Percentiles rank a stretch among this genome's conserved stretches.
Evolutionary conservation across 352 stramenopile genomes (phyloP).

Genomic region (Elongisporangium prolatum): DNA sequence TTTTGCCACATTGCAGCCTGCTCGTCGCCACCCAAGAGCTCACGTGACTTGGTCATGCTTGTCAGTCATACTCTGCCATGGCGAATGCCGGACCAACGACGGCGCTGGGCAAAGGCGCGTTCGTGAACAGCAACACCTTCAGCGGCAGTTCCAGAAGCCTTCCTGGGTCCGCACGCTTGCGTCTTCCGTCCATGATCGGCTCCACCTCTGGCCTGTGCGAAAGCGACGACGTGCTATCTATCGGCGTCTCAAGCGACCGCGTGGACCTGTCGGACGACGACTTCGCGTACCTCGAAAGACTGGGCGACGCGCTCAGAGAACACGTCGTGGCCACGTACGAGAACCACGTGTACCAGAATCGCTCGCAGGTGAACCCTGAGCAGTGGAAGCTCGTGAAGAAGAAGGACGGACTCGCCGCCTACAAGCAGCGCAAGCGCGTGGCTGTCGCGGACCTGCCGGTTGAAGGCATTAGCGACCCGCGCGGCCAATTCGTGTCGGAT

Average conservation of each 20-base stretch:
- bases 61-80: neutral
- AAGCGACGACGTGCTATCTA: neutral
- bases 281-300: neutral
- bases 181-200: neutral
- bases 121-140: neutral
- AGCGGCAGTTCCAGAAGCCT: neutral
- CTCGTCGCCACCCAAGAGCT: neutral
- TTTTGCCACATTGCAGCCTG: neutral
- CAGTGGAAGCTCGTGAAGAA: conserved; percentile 68
- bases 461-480: neutral
- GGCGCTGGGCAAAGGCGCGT: neutral
- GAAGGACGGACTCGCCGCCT: conserved; percentile 46
- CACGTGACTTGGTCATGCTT: neutral
- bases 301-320: neutral
- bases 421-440: conserved; percentile 32
- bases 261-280: neutral
- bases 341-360: neutral
- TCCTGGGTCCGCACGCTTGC: neutral
- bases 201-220: neutral
- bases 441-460: neutral
- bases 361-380: conserved; percentile 27
- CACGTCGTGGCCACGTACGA: neutral
- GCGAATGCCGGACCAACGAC: neutral
- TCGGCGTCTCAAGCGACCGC: neutral
- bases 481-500: neutral